Conservation (phyloP, 495 filamentous ascomycete genomes). For the Trichoderma erinaceum region DNA sequence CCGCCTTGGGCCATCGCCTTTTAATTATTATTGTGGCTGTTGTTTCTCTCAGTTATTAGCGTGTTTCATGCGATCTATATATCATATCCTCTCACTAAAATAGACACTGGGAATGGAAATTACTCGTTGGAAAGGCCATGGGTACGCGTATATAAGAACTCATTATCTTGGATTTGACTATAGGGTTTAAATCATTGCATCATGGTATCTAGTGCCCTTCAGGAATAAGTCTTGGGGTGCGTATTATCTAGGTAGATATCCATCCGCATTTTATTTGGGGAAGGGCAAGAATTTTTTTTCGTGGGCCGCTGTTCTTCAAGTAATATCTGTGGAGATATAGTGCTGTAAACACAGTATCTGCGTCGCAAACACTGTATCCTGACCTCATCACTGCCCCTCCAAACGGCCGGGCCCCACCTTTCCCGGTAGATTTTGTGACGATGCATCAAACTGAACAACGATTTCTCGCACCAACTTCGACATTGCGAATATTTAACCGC, state of each 20-base stretch:
- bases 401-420: slow-evolving; percentile 4
- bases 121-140: neutral
- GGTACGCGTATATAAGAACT: neutral
- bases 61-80: too few species aligned
- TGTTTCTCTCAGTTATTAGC: neutral
- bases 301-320: too few species aligned
- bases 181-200: too few species aligned
- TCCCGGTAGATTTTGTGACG: neutral
- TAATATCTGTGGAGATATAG: neutral
- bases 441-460: neutral
- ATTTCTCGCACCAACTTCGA: neutral
- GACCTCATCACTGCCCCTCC: slow-evolving; percentile 12
- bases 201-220: too few species aligned
- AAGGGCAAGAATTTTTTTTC: too few species aligned
- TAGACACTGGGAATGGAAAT: neutral
- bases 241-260: too few species aligned
- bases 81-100: neutral
- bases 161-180: too few species aligned
- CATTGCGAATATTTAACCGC: neutral
- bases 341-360: neutral
- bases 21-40: neutral
- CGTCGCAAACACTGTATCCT: slow-evolving; percentile 9
- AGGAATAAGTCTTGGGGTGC: too few species aligned
- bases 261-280: too few species aligned
- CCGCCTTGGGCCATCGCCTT: neutral